A percentile compares a stretch with the other conserved stretches of the same genome.
phyloP scores from a whole-genome alignment of 1,284 basidiomycete species.

The Rhodotorula sp. region DNA sequence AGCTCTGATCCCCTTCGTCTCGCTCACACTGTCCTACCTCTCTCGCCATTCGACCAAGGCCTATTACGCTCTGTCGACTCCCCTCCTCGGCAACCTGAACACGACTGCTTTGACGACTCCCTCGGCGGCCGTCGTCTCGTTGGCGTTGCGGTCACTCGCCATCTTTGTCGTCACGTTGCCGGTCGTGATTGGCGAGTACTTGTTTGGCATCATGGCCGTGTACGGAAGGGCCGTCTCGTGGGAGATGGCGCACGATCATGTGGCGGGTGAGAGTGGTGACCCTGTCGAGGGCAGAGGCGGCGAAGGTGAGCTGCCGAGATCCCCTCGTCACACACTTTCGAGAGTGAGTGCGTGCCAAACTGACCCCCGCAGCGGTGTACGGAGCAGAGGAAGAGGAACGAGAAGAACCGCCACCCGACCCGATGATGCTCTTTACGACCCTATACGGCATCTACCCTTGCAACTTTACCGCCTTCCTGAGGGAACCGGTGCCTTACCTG shows the following conservation, averaged over 20 bases:
- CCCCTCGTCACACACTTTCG: neutral
- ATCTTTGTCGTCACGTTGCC: constrained; percentile 37
- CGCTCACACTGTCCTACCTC: constrained; percentile 35
- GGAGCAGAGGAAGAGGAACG: constrained; percentile 9
- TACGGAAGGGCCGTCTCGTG: constrained; percentile 35
- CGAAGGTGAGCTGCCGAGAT: neutral
- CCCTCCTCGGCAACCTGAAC: constrained; percentile 27
- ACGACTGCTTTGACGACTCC: constrained; percentile 17
- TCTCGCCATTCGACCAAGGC: constrained; percentile 33
- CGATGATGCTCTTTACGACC: constrained; percentile 60
- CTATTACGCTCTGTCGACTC: constrained; percentile 32
- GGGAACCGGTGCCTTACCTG: constrained; percentile 65
- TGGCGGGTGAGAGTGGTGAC: constrained; percentile 3
- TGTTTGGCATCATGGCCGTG: constrained; percentile 32
- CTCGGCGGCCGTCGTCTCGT: constrained; percentile 16
- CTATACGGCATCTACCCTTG: constrained; percentile 86
- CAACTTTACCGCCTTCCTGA: constrained; percentile 73
- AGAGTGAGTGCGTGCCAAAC: neutral
- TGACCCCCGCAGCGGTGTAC: neutral
- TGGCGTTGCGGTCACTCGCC: constrained; percentile 31
- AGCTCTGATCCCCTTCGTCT: constrained; percentile 24
- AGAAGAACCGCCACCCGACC: constrained; percentile 41
- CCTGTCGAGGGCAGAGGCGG: neutral
- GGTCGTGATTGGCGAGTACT: constrained; percentile 36
- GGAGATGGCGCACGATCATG: constrained; percentile 8